Conservation (phyloP, 1,139 yeast species). For the Chernovozyma sophiae-reginae region DNA sequence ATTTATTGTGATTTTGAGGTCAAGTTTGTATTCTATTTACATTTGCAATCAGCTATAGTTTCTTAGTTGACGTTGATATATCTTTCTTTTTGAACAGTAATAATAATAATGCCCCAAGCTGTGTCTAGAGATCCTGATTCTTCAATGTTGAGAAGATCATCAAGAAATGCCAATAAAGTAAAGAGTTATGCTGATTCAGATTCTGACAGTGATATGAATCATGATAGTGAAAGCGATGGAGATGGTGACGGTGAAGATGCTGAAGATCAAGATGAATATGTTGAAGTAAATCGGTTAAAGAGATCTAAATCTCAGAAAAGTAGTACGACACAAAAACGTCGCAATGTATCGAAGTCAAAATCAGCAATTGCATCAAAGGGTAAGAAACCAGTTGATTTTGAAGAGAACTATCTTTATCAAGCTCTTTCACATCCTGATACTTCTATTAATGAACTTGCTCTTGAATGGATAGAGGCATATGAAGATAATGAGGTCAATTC, state of each 20-base stretch:
- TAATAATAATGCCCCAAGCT: neutral
- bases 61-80: no score
- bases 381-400: conserved; percentile 6
- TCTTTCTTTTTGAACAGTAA: no score
- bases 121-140: neutral
- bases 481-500: conserved; percentile 36
- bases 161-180: neutral
- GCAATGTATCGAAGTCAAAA: neutral
- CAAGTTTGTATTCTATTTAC: neutral
- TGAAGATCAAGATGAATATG: conserved; percentile 3
- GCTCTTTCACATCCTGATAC: conserved; percentile 48
- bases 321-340: neutral
- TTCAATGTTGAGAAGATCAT: neutral
- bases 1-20: neutral
- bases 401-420: conserved; percentile 51
- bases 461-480: conserved; percentile 57
- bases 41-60: neutral
- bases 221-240: conserved; percentile 8
- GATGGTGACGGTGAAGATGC: conserved; percentile 5
- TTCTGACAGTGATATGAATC: conserved; percentile 6
- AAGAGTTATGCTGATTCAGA: neutral
- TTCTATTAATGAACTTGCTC: conserved; percentile 56
- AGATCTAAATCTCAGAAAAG: neutral
- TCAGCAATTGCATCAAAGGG: conserved; percentile 3
- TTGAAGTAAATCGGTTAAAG: conserved; percentile 1